Evolutionary conservation across 2,329 filamentous ascomycete species (phyloP).

Genomic region (Trichoderma oligosporum): DNA sequence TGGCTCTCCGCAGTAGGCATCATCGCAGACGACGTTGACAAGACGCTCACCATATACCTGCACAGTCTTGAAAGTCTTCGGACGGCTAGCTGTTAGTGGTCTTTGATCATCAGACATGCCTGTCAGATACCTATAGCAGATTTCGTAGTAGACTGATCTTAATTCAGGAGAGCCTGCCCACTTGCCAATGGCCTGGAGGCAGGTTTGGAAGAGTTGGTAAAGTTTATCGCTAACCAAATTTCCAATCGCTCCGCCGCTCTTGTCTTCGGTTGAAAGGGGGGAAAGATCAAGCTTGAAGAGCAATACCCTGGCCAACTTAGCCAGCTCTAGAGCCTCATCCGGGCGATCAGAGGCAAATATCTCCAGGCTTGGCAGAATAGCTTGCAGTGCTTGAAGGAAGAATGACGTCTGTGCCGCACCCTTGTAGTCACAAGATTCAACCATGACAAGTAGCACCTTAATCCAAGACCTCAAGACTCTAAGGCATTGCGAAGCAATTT

Average conservation of each 20-base stretch:
- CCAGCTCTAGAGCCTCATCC: constrained; percentile 69
- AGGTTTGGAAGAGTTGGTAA: constrained; percentile 86
- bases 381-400: constrained; percentile 79
- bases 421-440: constrained; percentile 77
- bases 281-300: constrained; percentile 66
- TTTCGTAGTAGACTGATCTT: constrained; percentile 83
- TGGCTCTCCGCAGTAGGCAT: constrained; percentile 80
- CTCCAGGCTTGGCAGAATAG: constrained; percentile 84
- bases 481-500: constrained; percentile 55
- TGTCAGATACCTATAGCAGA: constrained; percentile 80
- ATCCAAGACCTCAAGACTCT: constrained; percentile 78
- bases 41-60: constrained; percentile 67
- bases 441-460: constrained; percentile 76
- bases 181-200: constrained; percentile 72
- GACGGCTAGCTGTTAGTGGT: constrained; percentile 44
- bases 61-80: constrained; percentile 69
- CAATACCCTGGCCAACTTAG: constrained; percentile 68
- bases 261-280: constrained; percentile 37
- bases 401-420: constrained; percentile 69
- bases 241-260: constrained; percentile 47
- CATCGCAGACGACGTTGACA: constrained; percentile 84
- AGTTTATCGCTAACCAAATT: constrained; percentile 84
- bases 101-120: constrained; percentile 57
- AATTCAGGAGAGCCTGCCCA: constrained; percentile 67
- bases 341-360: constrained; percentile 65